phyloP scores from a whole-genome alignment of 2,329 filamentous ascomycete species.

The Dryadomyces quercivorus region DNA sequence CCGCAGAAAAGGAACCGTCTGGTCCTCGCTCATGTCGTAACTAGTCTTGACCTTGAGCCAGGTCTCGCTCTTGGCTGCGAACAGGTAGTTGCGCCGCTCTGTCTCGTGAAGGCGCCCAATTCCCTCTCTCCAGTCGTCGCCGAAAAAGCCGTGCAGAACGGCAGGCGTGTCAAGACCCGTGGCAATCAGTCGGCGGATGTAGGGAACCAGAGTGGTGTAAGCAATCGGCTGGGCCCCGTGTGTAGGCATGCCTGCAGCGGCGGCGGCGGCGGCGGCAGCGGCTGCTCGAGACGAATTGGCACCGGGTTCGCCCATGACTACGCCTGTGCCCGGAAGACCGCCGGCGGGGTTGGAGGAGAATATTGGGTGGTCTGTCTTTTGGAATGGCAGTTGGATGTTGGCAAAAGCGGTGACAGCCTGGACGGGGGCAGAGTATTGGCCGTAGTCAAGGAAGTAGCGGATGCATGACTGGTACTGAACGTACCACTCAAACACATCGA shows the following conservation, averaged over 20 bases:
- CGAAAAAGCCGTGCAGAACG: conserved; percentile 91
- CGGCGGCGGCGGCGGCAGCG: conserved; percentile 9
- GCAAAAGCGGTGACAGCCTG: conserved; percentile 83
- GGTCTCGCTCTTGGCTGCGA: conserved; percentile 82
- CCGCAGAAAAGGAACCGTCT: conserved; percentile 76
- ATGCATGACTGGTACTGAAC: conserved; percentile 83
- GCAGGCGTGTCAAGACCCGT: conserved; percentile 81
- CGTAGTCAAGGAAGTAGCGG: conserved; percentile 81
- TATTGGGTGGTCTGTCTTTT: conserved; percentile 42
- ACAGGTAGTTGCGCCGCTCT: conserved; percentile 88
- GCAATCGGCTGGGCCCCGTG: conserved; percentile 20
- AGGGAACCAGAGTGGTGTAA: conserved; percentile 65
- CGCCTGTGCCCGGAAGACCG: conserved; percentile 22
- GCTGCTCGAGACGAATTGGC: conserved; percentile 16
- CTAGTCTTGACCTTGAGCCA: conserved; percentile 83
- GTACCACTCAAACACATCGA: conserved; percentile 89
- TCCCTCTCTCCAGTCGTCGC: conserved; percentile 78
- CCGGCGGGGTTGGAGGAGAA: conserved; percentile 24
- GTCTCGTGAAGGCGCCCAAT: conserved; percentile 75
- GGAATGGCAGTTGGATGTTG: conserved; percentile 84
- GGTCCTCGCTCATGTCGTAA: conserved; percentile 77
- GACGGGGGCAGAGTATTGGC: conserved; percentile 70
- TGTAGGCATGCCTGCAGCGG: conserved; percentile 2
- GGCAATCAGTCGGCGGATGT: conserved; percentile 77
- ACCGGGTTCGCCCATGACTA: conserved; percentile 17